Evolutionary conservation across 106 monocot genomes (phyloP).

Genomic region (Phalaenopsis aphrodite): DNA sequence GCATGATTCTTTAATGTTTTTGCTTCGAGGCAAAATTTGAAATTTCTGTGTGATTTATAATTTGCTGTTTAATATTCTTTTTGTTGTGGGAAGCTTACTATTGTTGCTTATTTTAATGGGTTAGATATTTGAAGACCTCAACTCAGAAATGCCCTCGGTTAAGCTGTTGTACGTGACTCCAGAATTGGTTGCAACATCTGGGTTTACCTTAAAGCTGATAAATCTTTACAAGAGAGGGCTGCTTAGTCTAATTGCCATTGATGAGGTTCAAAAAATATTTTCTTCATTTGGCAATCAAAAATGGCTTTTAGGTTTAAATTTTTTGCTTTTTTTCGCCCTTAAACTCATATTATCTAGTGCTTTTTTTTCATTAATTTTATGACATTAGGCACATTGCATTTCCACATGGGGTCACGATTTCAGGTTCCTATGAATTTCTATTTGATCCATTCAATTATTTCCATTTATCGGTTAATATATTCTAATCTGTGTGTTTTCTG

Average conservation of each 20-base stretch:
- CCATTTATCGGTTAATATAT: background rate
- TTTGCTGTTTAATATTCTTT: background rate
- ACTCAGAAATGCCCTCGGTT: slow-evolving; percentile 65
- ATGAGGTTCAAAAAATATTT: slow-evolving; percentile 53
- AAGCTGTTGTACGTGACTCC: slow-evolving; percentile 91
- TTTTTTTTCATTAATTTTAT: background rate
- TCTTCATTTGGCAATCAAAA: background rate
- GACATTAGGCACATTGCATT: slow-evolving; percentile 87
- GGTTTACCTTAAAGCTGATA: slow-evolving; percentile 59
- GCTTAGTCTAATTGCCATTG: slow-evolving; percentile 70
- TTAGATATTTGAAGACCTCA: slow-evolving; percentile 83
- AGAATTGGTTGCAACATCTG: slow-evolving; percentile 71
- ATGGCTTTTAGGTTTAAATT: background rate
- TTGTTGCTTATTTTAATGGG: slow-evolving; percentile 4
- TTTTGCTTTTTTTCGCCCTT: background rate
- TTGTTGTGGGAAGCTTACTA: background rate
- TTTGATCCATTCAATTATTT: background rate
- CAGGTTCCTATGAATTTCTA: slow-evolving; percentile 34
- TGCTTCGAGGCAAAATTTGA: background rate
- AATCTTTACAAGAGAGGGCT: slow-evolving; percentile 72
- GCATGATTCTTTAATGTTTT: background rate
- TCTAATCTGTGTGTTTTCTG: background rate
- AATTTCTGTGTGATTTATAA: background rate
- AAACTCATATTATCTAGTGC: background rate
- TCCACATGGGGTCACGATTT: slow-evolving; percentile 98